Base-by-base conservation (phyloP, 768 basidiomycete species). In the Leucogyrophana mollusca region DNA sequence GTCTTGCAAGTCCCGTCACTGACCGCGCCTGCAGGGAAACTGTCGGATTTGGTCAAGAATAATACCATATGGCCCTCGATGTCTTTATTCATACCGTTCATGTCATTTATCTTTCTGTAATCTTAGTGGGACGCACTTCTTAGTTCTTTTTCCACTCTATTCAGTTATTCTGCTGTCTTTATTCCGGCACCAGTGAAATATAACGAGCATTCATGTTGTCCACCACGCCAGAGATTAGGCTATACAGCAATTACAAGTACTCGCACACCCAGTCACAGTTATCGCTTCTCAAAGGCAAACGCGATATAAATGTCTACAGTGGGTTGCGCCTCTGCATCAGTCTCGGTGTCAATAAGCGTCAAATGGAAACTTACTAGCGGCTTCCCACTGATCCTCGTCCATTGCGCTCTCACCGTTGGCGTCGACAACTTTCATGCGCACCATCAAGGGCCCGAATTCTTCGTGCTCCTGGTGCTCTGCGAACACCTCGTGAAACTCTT, bases 351-450 rank as follows among this genome's bases (percentile, higher is more conserved):
- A 25, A 11, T 13, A 8, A 50, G 22, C 9, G 45, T 27, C 18
- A 20, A 41, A 40, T 43, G 39, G 25, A 25, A 10, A 80, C 93
- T 68, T 67, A 97, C 96, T 97, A n/a, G 93, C 94, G 52, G 95
- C 95, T 59, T 97, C 94, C 91, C 95, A 96, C 67, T 98, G 94
- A 56, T 90, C 87, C 54, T 89, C 87, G 53, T 94, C 83, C 90
- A 98, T 96, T 43, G 89, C 72, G 58, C 90, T 94, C 68, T 87
- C 87, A 2, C 94, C 93, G 34, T 86, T 77, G 14, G 73, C 69
- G 59, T 96, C 87, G 34, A 96, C 81, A 22, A 99, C 96, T 51
- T 84, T 88, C 96, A 99, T 99, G 55, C 82, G 78, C 47, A 86
- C 72, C 68, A 98, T 73, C 14, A 98, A 73, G n/a, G 82, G 78